phyloP scores from a whole-genome alignment of 1,284 basidiomycete genomes.

The Cerioporus squamosus region DNA sequence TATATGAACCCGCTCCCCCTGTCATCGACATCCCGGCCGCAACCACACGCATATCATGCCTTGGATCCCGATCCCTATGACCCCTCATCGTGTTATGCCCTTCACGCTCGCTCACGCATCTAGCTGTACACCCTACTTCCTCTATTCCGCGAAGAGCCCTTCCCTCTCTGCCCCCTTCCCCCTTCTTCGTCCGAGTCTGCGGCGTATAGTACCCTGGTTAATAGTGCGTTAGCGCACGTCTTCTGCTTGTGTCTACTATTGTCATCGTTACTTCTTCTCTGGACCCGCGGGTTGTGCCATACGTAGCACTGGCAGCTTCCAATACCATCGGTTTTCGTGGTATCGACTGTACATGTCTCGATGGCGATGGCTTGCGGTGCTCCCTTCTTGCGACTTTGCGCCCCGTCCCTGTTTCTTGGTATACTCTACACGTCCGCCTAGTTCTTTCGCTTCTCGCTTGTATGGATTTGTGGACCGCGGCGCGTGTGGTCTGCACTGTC shows the following conservation, averaged over 20 bases:
- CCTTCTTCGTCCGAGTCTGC: too few relatives aligned
- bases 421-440: too few relatives aligned
- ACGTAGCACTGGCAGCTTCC: slow-evolving; percentile 5
- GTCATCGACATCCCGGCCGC: slow-evolving; percentile 1
- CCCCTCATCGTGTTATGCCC: slow-evolving; percentile 16
- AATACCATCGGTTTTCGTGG: slow-evolving; percentile 8
- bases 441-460: neutral
- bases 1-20: slow-evolving; percentile 6
- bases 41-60: slow-evolving; percentile 19
- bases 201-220: slow-evolving; percentile 11
- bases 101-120: slow-evolving; percentile 20
- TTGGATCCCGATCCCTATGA: slow-evolving; percentile 21
- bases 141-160: slow-evolving; percentile 12
- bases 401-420: too few relatives aligned
- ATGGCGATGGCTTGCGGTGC: neutral
- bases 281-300: slow-evolving; percentile 5
- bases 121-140: slow-evolving; percentile 21
- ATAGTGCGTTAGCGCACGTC: neutral
- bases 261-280: neutral
- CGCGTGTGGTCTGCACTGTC: neutral
- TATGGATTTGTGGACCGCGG: neutral
- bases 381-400: neutral
- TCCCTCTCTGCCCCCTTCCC: neutral
- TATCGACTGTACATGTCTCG: neutral
- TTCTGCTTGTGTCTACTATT: slow-evolving; percentile 1